Conservation (phyloP, 1,284 basidiomycete genomes). For the Leccinum ambiguum region DNA sequence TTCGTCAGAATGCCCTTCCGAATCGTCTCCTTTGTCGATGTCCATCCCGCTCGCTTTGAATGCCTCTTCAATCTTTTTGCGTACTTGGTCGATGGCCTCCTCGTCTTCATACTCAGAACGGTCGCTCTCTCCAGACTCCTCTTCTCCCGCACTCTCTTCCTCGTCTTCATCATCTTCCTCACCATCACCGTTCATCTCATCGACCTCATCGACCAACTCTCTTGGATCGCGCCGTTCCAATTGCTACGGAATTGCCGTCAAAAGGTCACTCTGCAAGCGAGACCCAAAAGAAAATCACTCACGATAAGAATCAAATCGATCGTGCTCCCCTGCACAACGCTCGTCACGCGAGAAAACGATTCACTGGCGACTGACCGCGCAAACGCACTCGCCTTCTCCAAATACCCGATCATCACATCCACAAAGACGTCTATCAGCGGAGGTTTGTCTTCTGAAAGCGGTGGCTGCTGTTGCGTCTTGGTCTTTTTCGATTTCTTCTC, state of each 20-base stretch:
- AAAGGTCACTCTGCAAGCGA: not conserved
- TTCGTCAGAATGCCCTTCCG: constrained; percentile 53
- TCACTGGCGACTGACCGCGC: constrained; percentile 81
- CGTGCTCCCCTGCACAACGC: constrained; percentile 70
- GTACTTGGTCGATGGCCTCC: constrained; percentile 67
- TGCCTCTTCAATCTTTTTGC: constrained; percentile 76
- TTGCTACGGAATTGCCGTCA: constrained; percentile 56
- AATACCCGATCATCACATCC: constrained; percentile 85
- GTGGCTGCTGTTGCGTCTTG: constrained; percentile 17
- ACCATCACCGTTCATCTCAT: constrained; percentile 36
- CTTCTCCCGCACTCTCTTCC: constrained; percentile 37
- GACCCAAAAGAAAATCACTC: constrained; percentile 33
- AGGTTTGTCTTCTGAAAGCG: constrained; percentile 27
- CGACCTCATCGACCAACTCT: constrained; percentile 49
- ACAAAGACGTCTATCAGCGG: constrained; percentile 83
- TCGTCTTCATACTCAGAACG: constrained; percentile 44
- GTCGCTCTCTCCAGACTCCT: constrained; percentile 32
- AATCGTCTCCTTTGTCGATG: constrained; percentile 45
- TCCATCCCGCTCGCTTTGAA: constrained; percentile 73
- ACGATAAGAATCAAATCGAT: constrained; percentile 85
- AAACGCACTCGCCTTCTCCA: constrained; percentile 86
- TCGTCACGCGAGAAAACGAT: constrained; percentile 77
- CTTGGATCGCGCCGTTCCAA: constrained; percentile 69
- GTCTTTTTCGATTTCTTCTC: constrained; percentile 48
- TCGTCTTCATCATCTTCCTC: constrained; percentile 42